Base-by-base conservation (phyloP, 257 asterid genomes). In the Scutellaria barbata region DNA sequence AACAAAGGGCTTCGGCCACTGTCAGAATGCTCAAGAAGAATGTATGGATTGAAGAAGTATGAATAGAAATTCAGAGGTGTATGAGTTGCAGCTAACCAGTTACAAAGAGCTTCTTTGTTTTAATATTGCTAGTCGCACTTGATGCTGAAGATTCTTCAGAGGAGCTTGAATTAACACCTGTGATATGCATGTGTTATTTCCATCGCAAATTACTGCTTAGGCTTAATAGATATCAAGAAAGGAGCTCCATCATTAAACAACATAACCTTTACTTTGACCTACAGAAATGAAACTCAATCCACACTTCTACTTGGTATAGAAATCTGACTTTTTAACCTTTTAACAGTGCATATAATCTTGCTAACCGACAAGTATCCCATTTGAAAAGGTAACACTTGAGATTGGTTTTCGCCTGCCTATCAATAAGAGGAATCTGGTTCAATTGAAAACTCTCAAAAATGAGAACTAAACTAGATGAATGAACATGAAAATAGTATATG, bases 91-190 rank as follows among this genome's bases (percentile, higher is more conserved):
- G 70, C 73, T 14, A 81, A 91, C 99, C 99, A 35, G 99, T 91
- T 42, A 94, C 82, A 58, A 94, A 94, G 79, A 94, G 88, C 86
- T 88, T 94, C 92, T 94, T 94, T n/a, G 98, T 89, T 76, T 64
- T 82, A 71, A 89, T 63, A 75, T 84, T 76, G 71, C 80, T 65
- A 43, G 88, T 75, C 62, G 43, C 76, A 66, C 59, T 82, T 41
- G 85, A 59, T 39, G 80, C 78, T 47, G 87, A 71, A 63, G 85
- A 77, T 74, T 80, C 81, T 73, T 67, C 74, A 4, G 79, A 53
- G 71, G 71, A 74, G 71, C 74, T 14, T 1, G 75, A 54, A 46
- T 65, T 75, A 46, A 63, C 73, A 77, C 89, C 92, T 84, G 86
- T 73, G 1, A 75, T 73, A 80, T n/a, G 76, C 65, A 62, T 25